Evolutionary conservation across 2,329 filamentous ascomycete species (phyloP), one percentile per base, ranked within the genome.

Genomic region (Pseudogymnoascus sp.): DNA sequence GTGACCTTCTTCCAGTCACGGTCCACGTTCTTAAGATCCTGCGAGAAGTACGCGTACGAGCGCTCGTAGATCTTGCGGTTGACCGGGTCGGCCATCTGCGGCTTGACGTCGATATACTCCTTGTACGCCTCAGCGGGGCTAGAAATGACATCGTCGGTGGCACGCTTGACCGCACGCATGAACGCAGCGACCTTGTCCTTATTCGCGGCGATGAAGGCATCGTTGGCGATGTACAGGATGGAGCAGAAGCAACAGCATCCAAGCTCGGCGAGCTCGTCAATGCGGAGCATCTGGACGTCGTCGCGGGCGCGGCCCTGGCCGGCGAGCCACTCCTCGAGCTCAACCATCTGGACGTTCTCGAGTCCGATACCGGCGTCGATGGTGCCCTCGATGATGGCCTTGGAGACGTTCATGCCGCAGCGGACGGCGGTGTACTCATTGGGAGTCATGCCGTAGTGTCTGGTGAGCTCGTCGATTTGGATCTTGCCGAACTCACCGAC

Each of bases 171-270:
- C 28, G 89, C 89, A 52, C 81, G 82, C 77, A 91, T 79, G 76
- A 92, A 92, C 45, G 83, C 82, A 63, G 75, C 75, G 2, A 89
- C 84, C 72, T 87, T 85, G 1, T 84, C 85, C 0, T 84, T 84
- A 75, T 90, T 84, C 64, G 82, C 77, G n/a, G 77, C 72, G 49
- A 91, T 74, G 76, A 92, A 92, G 7, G 71, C 71, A 69, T 91
- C 87, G 75, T 92, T 91, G 69, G 66, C 71, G 66, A 92, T 92
- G 79, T 92, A 91, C 41, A 92, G 79, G 73, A 92, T 89, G 28
- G 85, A 85, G 76, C 89, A 92, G 83, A 92, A 92, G 80, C 89
- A 92, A 82, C 89, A 92, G 78, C 89, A 92, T 59, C 89, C 89
- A 2, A 91, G 79, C 73, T 91, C 87, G 35, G 89, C 89, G 28